Conservation (phyloP, 768 basidiomycete species). For the Xerocomellus dryophilus region DNA sequence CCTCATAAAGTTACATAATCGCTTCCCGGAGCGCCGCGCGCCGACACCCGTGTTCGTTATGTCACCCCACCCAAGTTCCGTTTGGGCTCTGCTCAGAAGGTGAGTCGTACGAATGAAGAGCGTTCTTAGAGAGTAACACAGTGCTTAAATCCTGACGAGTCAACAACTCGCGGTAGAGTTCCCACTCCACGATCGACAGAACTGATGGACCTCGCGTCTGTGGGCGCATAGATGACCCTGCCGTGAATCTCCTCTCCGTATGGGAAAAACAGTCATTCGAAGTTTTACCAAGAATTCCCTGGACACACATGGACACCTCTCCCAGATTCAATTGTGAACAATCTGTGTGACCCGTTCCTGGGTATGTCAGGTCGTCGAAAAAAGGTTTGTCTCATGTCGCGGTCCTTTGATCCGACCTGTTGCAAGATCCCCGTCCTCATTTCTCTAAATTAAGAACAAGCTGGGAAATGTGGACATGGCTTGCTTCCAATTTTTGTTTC, state of each 20-base stretch:
- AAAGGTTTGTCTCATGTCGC: slow-evolving; percentile 33
- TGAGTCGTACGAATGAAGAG: neutral
- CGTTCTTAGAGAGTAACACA: neutral
- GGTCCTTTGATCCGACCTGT: slow-evolving; percentile 29
- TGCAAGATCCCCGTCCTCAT: slow-evolving; percentile 21
- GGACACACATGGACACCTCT: slow-evolving; percentile 16
- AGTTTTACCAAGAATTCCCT: slow-evolving; percentile 13
- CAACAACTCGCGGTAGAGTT: neutral
- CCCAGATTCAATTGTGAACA: slow-evolving; percentile 6
- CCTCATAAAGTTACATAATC: no score
- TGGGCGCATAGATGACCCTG: slow-evolving; percentile 12
- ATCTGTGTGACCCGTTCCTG: slow-evolving; percentile 24
- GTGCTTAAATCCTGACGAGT: neutral
- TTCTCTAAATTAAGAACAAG: slow-evolving; percentile 21
- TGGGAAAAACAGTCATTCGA: slow-evolving; percentile 16
- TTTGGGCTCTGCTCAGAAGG: neutral
- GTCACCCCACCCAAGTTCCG: no score
- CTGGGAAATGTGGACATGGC: slow-evolving; percentile 9
- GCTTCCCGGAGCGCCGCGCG: no score
- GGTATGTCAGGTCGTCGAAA: slow-evolving; percentile 13
- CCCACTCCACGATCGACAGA: neutral
- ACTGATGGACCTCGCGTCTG: neutral
- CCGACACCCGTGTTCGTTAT: no score
- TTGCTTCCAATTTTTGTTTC: slow-evolving; percentile 15
- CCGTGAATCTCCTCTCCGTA: slow-evolving; percentile 5